Evolutionary conservation across 2,329 filamentous ascomycete genomes (phyloP).

Genomic region (Pseudopyrenochaeta lycopersici): DNA sequence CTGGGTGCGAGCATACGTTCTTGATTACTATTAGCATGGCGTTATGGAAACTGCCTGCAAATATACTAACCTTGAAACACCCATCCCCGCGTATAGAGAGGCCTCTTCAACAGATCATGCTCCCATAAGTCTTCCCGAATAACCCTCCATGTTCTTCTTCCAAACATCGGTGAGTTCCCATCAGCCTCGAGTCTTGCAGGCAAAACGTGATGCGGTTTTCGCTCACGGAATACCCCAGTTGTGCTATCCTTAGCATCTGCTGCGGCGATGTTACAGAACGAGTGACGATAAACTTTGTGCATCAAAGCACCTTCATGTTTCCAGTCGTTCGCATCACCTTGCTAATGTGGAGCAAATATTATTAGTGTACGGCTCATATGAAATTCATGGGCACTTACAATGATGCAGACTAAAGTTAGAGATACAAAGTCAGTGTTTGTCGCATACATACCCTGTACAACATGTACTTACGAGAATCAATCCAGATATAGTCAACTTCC

Average conservation of each 20-base stretch:
- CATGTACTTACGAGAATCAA: slow-evolving; percentile 23
- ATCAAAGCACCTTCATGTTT: slow-evolving; percentile 24
- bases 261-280: slow-evolving; percentile 37
- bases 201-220: slow-evolving; percentile 10
- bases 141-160: slow-evolving; percentile 17
- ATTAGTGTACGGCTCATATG: not conserved
- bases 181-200: slow-evolving; percentile 2
- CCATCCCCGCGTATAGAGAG: slow-evolving; percentile 16
- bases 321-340: slow-evolving; percentile 23
- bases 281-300: slow-evolving; percentile 36
- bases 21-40: not conserved
- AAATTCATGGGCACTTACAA: not conserved
- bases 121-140: slow-evolving; percentile 16
- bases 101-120: not conserved
- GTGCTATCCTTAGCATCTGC: slow-evolving; percentile 24
- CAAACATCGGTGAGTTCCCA: slow-evolving; percentile 1
- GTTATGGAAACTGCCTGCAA: not conserved
- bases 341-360: not conserved
- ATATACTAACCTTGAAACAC: slow-evolving; percentile 18
- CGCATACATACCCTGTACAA: not conserved
- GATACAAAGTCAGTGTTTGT: not conserved
- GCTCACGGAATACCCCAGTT: slow-evolving; percentile 28
- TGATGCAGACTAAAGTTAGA: not conserved
- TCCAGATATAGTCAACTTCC: slow-evolving; percentile 33
- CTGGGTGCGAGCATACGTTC: slow-evolving; percentile 27